Percentiles rank a stretch among this genome's conserved stretches.
Conservation (phyloP, 768 basidiomycete species). For the Boletus reticulatus region DNA sequence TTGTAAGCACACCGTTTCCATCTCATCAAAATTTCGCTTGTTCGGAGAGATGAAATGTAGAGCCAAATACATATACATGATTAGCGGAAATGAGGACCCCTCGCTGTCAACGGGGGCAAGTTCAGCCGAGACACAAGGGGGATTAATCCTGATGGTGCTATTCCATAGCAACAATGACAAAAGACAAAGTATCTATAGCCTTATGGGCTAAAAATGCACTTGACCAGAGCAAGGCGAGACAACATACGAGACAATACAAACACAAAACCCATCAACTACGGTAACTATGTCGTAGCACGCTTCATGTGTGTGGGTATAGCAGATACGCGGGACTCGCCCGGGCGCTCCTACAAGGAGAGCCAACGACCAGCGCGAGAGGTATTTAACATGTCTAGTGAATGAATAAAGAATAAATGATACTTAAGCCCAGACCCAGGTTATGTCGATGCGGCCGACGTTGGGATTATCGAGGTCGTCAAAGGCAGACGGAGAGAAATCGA, state of each 20-base stretch:
- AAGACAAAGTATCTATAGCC: neutral
- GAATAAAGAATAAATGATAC: constrained; percentile 28
- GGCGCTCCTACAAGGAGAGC: constrained; percentile 28
- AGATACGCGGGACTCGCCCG: constrained; percentile 16
- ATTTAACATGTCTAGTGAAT: constrained; percentile 13
- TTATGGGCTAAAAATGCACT: constrained; percentile 25
- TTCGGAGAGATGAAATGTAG: neutral
- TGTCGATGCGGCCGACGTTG: constrained; percentile 49
- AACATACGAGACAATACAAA: constrained; percentile 8
- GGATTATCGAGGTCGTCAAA: constrained; percentile 47
- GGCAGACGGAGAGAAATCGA: constrained; percentile 64
- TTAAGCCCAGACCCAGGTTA: constrained; percentile 51
- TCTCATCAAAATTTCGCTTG: neutral
- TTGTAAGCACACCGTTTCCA: constrained; percentile 1
- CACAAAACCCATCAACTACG: constrained; percentile 30
- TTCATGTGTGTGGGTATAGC: constrained; percentile 17
- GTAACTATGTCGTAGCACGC: constrained; percentile 24
- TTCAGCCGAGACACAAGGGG: neutral
- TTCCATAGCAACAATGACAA: constrained; percentile 14
- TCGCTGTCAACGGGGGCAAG: constrained; percentile 3
- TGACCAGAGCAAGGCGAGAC: constrained; percentile 35
- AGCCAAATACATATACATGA: neutral
- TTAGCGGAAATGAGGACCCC: constrained; percentile 2
- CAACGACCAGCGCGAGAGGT: constrained; percentile 14
- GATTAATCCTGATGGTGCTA: neutral